Base-by-base conservation (phyloP, 2,329 filamentous ascomycete species). In the Pseudopyrenochaeta lycopersici region DNA sequence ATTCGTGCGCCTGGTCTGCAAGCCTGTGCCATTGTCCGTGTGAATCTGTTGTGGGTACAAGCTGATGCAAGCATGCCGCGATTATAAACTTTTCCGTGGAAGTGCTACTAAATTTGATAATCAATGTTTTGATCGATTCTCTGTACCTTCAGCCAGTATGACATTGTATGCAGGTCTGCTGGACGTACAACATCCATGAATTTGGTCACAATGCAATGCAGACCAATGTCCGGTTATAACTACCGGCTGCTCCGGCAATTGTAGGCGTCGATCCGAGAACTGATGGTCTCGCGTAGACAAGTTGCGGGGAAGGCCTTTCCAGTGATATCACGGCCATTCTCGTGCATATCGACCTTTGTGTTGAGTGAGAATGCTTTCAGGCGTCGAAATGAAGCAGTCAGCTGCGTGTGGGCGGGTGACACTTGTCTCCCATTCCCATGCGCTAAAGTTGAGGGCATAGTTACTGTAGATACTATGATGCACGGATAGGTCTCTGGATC, bases 201-300 rank as follows among this genome's bases (percentile, higher is more conserved):
- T 30, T 21, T 38, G 32, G 17, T 35, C 27, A 20, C 15, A 21
- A 46, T 48, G 30, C 47, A 30, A 30, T 30, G 18, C 14, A 39
- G 12, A 6, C 33, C n/a, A 23, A 38, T 44, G 39, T 31, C 40
- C 20, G 15, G 38, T 20, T 40, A 49, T 38, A 36, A 36, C 35
- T 54, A 46, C 41, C 46, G 46, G 41, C 42, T 54, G 43, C 33
- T 50, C 17, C 52, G 46, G 41, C 48, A 50, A 30, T 54, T 32
- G 18, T 48, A 21, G 12, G 39, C 12, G 32, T 9, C 29, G n/a
- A 49, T 46, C 20, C 30, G n/a, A n/a, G 27, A 23, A 20, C 21
- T 29, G 21, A 14, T 20, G 14, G 7, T 23, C 18, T 23, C 29
- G 35, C 23, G 21, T 49, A 33, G 23, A 23, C 23, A 27, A 17